Conservation (phyloP, 345 rosid species). For the Alliaria petiolata region DNA sequence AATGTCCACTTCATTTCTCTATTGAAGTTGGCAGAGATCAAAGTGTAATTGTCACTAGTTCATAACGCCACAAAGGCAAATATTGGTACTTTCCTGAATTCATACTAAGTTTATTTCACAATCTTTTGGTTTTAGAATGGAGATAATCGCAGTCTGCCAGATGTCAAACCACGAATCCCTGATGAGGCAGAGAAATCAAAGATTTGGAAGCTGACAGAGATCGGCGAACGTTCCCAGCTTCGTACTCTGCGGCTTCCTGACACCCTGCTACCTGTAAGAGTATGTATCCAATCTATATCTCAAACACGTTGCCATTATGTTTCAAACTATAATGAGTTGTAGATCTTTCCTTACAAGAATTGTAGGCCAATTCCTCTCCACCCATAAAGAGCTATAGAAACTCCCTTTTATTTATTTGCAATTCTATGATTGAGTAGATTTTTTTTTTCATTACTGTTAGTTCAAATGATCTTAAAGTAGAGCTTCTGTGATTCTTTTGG, state of each 20-base stretch:
- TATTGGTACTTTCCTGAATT: background rate
- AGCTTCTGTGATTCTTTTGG: background rate
- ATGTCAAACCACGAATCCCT: constrained; percentile 54
- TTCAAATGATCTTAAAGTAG: background rate
- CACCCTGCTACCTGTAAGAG: constrained; percentile 45
- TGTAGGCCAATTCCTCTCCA: background rate
- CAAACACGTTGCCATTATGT: background rate
- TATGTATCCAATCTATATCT: constrained; percentile 17
- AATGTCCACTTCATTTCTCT: background rate
- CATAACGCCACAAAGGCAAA: background rate
- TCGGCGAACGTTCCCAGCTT: constrained; percentile 52
- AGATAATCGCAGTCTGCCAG: constrained; percentile 42
- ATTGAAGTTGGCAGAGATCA: constrained; percentile 1
- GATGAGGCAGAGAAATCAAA: constrained; percentile 60
- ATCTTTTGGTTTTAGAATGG: constrained; percentile 47
- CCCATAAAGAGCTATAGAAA: background rate
- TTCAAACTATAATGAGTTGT: background rate
- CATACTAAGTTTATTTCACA: background rate
- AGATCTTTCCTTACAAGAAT: background rate
- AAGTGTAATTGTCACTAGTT: background rate
- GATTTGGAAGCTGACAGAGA: constrained; percentile 64
- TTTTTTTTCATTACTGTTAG: background rate
- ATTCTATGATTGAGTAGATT: background rate
- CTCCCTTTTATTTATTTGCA: background rate
- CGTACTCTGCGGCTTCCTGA: constrained; percentile 65